A percentile compares a stretch with the other conserved stretches of the same genome.
Evolutionary conservation across 371 early-diverging fungal genomes (phyloP).

Genomic region (Neoconidiobolus thromboides): DNA sequence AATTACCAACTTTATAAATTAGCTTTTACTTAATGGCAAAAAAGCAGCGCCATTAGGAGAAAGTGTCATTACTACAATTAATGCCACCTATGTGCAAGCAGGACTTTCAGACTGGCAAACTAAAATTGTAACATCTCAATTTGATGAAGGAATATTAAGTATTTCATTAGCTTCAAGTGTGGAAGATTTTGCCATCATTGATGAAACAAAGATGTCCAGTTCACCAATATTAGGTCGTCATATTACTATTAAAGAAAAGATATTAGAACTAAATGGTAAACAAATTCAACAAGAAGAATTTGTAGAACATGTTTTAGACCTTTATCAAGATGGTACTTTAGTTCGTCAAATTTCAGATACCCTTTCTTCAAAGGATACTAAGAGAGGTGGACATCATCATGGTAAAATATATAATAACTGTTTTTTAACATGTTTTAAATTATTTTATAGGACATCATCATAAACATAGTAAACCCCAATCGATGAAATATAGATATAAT

Average conservation of each 20-base stretch:
- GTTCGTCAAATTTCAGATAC: neutral
- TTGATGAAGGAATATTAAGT: neutral
- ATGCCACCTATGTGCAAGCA: neutral
- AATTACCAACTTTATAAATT: no score
- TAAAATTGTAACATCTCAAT: neutral
- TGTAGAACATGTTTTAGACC: neutral
- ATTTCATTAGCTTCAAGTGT: neutral
- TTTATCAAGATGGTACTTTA: neutral
- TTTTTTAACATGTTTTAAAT: no score
- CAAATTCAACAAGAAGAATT: neutral
- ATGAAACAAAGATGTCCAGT: neutral
- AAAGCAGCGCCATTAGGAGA: neutral
- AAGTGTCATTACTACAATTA: neutral
- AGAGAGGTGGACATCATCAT: neutral
- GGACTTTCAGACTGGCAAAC: neutral
- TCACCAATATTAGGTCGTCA: neutral
- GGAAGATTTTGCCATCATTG: neutral
- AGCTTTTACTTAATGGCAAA: neutral
- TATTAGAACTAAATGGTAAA: neutral
- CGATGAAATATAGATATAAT: no score
- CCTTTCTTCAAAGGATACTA: neutral
- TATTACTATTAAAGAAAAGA: slow-evolving; percentile 1
- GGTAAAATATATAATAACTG: neutral
- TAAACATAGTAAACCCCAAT: no score
- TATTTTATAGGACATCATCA: no score